A percentile compares a stretch with the other conserved stretches of the same genome.
phyloP scores from a whole-genome alignment of 352 stramenopile genomes.

The Globisporangium mamillatum region DNA sequence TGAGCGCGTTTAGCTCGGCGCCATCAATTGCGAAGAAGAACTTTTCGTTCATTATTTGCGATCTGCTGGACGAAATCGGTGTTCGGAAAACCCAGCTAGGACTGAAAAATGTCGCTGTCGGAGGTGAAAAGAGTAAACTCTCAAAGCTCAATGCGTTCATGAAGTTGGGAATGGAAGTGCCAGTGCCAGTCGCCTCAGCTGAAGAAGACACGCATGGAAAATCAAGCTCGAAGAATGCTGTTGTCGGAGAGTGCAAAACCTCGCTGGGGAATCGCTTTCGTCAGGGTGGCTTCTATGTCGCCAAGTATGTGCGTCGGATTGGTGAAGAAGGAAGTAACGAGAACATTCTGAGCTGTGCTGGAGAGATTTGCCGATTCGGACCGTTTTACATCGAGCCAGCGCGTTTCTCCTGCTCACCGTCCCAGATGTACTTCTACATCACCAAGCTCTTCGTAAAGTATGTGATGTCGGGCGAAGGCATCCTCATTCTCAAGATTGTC shows the following conservation, averaged over 20 bases:
- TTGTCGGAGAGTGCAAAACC: conserved; percentile 8
- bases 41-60: conserved; percentile 47
- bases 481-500: conserved; percentile 27
- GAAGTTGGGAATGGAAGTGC: conserved; percentile 30
- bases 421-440: conserved; percentile 21
- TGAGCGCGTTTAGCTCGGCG: conserved; percentile 30
- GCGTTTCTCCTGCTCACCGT: conserved; percentile 20
- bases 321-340: not conserved
- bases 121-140: not conserved
- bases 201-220: not conserved
- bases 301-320: conserved; percentile 42
- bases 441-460: conserved; percentile 19
- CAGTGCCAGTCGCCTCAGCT: not conserved
- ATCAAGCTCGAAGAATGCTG: not conserved
- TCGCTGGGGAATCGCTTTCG: conserved; percentile 25
- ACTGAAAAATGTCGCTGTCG: conserved; percentile 11
- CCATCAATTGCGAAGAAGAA: conserved; percentile 22
- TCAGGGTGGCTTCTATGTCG: conserved; percentile 40
- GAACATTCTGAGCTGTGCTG: conserved; percentile 17
- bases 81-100: conserved; percentile 32
- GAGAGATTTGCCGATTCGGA: conserved; percentile 49
- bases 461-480: conserved; percentile 25
- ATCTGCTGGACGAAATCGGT: conserved; percentile 51
- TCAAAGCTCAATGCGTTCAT: conserved; percentile 18
- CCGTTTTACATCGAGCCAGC: conserved; percentile 41